Conservation (phyloP, 768 basidiomycete genomes). For the Leccinum ochraceum region DNA sequence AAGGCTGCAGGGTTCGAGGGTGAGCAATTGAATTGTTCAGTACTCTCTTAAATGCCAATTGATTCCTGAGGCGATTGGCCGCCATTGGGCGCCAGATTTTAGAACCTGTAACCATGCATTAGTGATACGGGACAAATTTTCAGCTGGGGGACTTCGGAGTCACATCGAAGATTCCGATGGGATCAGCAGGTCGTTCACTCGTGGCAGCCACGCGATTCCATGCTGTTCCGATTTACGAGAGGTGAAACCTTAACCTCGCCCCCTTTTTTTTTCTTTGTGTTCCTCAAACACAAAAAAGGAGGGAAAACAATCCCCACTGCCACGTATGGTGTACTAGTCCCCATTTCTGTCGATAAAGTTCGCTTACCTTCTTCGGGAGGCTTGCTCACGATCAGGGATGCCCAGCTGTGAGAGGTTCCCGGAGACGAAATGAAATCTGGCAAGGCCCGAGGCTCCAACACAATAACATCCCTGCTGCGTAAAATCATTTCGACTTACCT, state of each 20-base stretch:
- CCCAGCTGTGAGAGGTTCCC: background rate
- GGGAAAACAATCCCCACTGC: background rate
- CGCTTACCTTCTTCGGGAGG: background rate
- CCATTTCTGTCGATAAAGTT: background rate
- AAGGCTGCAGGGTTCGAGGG: background rate
- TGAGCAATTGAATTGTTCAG: background rate
- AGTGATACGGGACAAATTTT: background rate
- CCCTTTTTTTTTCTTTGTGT: conserved; percentile 2
- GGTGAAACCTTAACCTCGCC: conserved; percentile 3
- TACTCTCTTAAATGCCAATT: conserved; percentile 12
- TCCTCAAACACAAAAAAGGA: background rate
- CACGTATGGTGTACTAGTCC: background rate
- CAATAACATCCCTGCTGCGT: background rate
- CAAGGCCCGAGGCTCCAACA: background rate
- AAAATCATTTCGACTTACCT: conserved; percentile 2
- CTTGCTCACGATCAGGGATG: conserved; percentile 12
- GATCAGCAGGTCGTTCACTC: conserved; percentile 5
- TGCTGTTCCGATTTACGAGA: conserved; percentile 11
- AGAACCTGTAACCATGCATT: conserved; percentile 3
- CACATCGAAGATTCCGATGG: background rate
- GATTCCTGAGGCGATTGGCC: conserved; percentile 11
- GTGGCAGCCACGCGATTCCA: conserved; percentile 23
- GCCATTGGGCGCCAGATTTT: conserved; percentile 9
- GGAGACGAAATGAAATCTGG: background rate
- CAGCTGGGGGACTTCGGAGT: background rate